Conservation (phyloP, 2,329 filamentous ascomycete species). For the Penicillium expansum region DNA sequence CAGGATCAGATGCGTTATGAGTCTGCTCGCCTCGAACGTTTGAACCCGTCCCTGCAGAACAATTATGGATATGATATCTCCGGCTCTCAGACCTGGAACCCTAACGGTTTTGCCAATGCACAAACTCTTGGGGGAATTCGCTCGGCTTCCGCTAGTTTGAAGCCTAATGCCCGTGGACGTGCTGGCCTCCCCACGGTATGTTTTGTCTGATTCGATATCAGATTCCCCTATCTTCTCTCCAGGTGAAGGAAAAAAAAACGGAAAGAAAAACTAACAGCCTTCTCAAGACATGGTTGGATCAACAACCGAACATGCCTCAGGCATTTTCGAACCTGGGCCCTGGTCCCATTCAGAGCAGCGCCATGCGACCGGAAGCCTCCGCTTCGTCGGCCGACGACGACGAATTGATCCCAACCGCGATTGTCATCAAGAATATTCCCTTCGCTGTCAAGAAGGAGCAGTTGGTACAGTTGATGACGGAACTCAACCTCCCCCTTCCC, state of each 20-base stretch:
- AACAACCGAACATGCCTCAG: slow-evolving; percentile 49
- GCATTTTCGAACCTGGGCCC: slow-evolving; percentile 48
- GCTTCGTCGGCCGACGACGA: slow-evolving; percentile 54
- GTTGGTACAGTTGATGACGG: slow-evolving; percentile 87
- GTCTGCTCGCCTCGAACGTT: slow-evolving; percentile 55
- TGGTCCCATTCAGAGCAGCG: slow-evolving; percentile 41
- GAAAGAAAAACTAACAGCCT: background rate
- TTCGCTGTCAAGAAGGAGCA: slow-evolving; percentile 98
- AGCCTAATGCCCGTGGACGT: slow-evolving; percentile 55
- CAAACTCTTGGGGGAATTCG: slow-evolving; percentile 62
- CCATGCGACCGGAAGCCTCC: slow-evolving; percentile 43
- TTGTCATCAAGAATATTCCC: slow-evolving; percentile 99
- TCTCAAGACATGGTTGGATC: slow-evolving; percentile 62
- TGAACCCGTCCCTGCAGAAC: slow-evolving; percentile 56
- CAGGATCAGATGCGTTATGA: slow-evolving; percentile 58
- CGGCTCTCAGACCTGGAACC: slow-evolving; percentile 75
- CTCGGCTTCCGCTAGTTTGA: slow-evolving; percentile 57
- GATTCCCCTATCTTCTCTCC: background rate
- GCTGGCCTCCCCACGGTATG: slow-evolving; percentile 71
- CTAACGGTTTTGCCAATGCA: slow-evolving; percentile 66
- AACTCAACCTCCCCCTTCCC: slow-evolving; percentile 86
- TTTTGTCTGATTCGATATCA: slow-evolving; percentile 22
- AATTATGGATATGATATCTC: slow-evolving; percentile 68
- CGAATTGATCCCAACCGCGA: slow-evolving; percentile 94
- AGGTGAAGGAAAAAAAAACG: too few relatives aligned